Base-by-base conservation (phyloP, 495 filamentous ascomycete genomes). In the Penicillium antarcticum region DNA sequence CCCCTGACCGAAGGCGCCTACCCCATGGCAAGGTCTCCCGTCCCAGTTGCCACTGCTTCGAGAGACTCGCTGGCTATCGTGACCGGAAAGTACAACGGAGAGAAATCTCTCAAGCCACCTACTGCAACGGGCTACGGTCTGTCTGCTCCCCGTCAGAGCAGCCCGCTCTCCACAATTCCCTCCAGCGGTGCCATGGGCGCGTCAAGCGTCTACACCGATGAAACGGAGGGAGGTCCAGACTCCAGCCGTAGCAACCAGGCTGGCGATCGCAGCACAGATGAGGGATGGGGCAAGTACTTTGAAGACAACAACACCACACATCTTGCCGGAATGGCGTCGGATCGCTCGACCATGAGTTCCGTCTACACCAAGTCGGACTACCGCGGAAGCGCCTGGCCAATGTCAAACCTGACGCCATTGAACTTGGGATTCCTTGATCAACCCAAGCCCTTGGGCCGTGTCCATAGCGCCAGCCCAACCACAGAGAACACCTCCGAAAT, bases 381-480 rank as follows among this genome's bases (percentile, higher is more conserved):
- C 51, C 60, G 69, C 36, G 59, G 66, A 23, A 75, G 67, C 42
- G 61, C 60, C 19, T 77, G 73, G 73, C 71, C 73, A 2, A 68
- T 66, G 48, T 53, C 60, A 13, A 67, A 58, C 9, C 55, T 70
- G 31, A 57, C 69, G 0, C 68, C 70, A 0, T 46, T 74, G 19
- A 68, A 73, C 31, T 59, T 70, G 19, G 65, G 57, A 14, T 69
- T 70, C 60, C 57, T 77, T 14, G 69, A 75, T 24, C 54, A 67
- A 45, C 75, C 70, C 11, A 65, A 67, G 43, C 61, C 75, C 46
- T 50, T 81, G 66, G 57, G 77, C 56, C 41, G 78, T 60, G 87
- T 91, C 5, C 62, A 74, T 32, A 85, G 80, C 12, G 80, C 78
- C 33, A 90, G 86, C 55, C 88, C 87, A 4, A 88, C 83, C 3